Conservation (phyloP, 1,139 yeast genomes). For the Geotrichum aggregatum region DNA sequence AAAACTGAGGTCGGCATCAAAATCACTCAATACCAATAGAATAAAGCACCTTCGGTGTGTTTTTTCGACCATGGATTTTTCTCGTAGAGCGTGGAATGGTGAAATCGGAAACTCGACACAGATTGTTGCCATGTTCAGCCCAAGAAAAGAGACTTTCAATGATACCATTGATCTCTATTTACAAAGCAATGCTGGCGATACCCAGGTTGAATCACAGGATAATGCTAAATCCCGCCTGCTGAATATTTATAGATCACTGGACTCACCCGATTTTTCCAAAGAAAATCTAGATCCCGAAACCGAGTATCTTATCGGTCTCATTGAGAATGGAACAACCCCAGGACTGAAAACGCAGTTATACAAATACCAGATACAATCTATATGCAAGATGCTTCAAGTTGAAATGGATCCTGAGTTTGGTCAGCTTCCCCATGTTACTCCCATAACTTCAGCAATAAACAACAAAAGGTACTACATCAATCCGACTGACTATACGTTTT, state of each 20-base stretch:
- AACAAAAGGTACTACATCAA: constrained; percentile 37
- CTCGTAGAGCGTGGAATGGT: constrained; percentile 33
- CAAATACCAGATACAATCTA: constrained; percentile 55
- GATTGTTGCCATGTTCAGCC: constrained; percentile 12
- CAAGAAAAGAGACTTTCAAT: neutral
- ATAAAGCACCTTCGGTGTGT: constrained; percentile 39
- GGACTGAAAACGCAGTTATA: constrained; percentile 54
- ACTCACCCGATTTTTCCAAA: constrained; percentile 21
- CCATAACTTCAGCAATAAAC: constrained; percentile 31
- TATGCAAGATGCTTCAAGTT: constrained; percentile 54
- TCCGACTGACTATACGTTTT: constrained; percentile 29
- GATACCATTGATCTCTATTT: constrained; percentile 9
- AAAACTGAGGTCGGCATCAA: neutral
- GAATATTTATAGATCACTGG: constrained; percentile 12
- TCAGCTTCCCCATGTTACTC: constrained; percentile 46
- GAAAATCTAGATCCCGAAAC: constrained; percentile 28
- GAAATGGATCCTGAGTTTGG: constrained; percentile 43
- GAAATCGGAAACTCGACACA: neutral
- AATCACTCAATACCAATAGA: constrained; percentile 37
- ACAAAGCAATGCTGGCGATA: constrained; percentile 3
- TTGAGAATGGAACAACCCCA: constrained; percentile 37
- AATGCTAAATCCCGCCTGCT: constrained; percentile 42
- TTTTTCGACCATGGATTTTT: constrained; percentile 43
- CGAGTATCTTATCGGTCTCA: constrained; percentile 24
- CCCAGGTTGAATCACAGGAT: constrained; percentile 38